A percentile compares a stretch with the other conserved stretches of the same genome.
Evolutionary conservation across 2,329 filamentous ascomycete species (phyloP).

Genomic region (Didymellaceae sp.): DNA sequence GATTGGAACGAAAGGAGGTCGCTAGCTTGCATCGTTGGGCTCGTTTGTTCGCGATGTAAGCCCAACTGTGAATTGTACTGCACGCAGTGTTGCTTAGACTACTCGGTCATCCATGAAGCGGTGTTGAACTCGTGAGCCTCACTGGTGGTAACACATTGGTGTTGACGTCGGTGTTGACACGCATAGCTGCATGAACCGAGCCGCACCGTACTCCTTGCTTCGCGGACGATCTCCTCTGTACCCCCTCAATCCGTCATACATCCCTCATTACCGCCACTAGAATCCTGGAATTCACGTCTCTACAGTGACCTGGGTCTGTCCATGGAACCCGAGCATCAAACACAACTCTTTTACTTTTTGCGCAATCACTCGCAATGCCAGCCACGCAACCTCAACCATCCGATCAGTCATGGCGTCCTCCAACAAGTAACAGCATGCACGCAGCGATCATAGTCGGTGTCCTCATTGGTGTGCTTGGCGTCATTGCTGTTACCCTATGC

Average conservation of each 20-base stretch:
- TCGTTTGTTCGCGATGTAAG: too few species aligned
- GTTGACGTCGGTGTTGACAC: background rate
- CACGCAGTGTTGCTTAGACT: too few species aligned
- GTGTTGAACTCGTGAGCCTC: too few species aligned
- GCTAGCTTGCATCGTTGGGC: too few species aligned
- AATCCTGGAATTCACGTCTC: background rate
- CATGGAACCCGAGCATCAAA: too few species aligned
- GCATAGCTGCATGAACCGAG: background rate
- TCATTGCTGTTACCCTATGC: constrained; percentile 2
- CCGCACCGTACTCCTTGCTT: constrained; percentile 4
- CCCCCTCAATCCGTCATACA: constrained; percentile 6
- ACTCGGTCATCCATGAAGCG: too few species aligned
- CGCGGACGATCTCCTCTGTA: background rate
- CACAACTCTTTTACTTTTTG: background rate
- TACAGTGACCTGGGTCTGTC: too few species aligned
- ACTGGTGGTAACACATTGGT: too few species aligned
- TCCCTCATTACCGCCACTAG: background rate
- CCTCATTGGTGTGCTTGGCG: constrained; percentile 7
- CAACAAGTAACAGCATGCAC: constrained; percentile 4
- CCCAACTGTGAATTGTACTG: too few species aligned
- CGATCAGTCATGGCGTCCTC: background rate
- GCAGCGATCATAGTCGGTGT: constrained; percentile 17
- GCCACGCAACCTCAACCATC: constrained; percentile 4
- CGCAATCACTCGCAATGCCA: constrained; percentile 6
- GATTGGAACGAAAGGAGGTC: too few species aligned